Base-by-base conservation (phyloP, 345 rosid genomes). In the Conringia planisiliqua region DNA sequence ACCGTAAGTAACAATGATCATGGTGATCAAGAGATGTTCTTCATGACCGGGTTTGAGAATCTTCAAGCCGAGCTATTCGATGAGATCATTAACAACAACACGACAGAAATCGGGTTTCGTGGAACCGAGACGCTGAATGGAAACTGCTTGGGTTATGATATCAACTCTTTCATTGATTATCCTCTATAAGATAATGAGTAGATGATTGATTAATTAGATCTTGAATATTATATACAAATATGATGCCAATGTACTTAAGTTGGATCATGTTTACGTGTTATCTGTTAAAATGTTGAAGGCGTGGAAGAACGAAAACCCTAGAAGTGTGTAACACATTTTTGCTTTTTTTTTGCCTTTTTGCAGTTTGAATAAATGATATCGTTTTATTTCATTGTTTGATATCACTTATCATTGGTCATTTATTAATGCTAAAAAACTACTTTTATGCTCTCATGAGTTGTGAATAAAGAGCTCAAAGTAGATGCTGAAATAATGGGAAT, bases 401-500 rank as follows among this genome's bases (percentile, higher is more conserved):
- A 17, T 40, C 24, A 11, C 35, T 64, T 20, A 51, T 50, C 56
- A 40, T 38, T 51, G 43, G 10, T 68, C 18, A 75, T 60, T 67
- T 50, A 7, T 60, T 51, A 29, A 68, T 50, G 69, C 27, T 10
- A 20, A 51, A 63, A 73, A 22, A n/a, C 48, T 51, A 26, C 74
- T 35, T 73, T 68, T 51, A 17, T 40, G 26, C 2, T 32, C 56
- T 68, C 56, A 36, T 47, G 20, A 75, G 27, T 40, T 61, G 18
- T 66, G 58, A 66, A 36, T 46, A 74, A 42, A 66, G n/a, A 66
- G 38, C 20, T 55, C 42, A 48, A 20, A 47, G 68, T 68, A 54
- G 62, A 75, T 18, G 78, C 51, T 46, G 79, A 75, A 59, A 59
- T 16, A 20, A 75, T 58, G 73, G 54, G 73, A 68, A 75, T 75